Conservation (phyloP, 2,329 filamentous ascomycete genomes). For the Alternaria triticimaculans region DNA sequence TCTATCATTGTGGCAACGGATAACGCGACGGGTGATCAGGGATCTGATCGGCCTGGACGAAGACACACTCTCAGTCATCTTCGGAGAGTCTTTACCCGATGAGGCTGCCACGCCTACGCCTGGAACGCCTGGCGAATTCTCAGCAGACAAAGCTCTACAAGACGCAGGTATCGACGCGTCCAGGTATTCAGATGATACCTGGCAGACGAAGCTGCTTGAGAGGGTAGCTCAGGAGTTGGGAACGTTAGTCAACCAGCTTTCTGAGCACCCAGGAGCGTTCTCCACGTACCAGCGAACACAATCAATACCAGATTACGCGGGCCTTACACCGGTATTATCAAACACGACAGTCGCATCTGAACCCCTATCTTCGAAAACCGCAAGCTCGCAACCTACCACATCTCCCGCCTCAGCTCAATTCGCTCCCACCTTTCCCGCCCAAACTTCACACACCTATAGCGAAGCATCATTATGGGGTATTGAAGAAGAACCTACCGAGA, state of each 20-base stretch:
- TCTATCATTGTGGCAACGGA: constrained; percentile 77
- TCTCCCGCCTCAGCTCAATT: constrained; percentile 54
- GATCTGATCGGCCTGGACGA: constrained; percentile 94
- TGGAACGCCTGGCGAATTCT: constrained; percentile 27
- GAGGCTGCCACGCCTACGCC: constrained; percentile 36
- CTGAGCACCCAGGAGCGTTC: constrained; percentile 88
- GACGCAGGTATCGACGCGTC: constrained; percentile 36
- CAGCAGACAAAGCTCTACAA: constrained; percentile 27
- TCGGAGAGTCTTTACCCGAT: constrained; percentile 76
- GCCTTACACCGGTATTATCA: constrained; percentile 66
- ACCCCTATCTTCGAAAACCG: constrained; percentile 29
- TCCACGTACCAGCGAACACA: constrained; percentile 73
- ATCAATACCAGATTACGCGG: constrained; percentile 74
- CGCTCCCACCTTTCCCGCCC: constrained; percentile 54
- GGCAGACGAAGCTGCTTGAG: constrained; percentile 82
- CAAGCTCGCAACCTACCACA: constrained; percentile 39
- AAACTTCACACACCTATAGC: constrained; percentile 44
- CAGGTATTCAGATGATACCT: constrained; percentile 53
- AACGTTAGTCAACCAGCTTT: constrained; percentile 79
- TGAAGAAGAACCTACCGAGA: constrained; percentile 63
- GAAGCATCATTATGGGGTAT: constrained; percentile 71
- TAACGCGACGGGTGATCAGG: constrained; percentile 84
- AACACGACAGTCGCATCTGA: constrained; percentile 25
- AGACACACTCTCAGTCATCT: constrained; percentile 79
- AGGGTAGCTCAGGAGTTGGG: constrained; percentile 87